Evolutionary conservation across 768 basidiomycete genomes (phyloP), one percentile per base, ranked within the genome.

Genomic region (Trametes maxima): DNA sequence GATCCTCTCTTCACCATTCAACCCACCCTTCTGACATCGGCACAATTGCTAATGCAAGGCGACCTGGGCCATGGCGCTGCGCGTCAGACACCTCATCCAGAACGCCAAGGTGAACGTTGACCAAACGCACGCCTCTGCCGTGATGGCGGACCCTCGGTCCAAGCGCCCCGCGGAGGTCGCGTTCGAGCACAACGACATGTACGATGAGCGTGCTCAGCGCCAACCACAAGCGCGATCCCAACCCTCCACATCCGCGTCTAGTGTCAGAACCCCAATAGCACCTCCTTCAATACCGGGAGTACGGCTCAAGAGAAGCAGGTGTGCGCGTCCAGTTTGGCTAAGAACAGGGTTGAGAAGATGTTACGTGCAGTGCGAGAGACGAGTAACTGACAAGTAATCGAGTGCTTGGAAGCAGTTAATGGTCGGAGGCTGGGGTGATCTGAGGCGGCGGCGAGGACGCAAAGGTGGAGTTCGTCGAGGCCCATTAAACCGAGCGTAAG

Each of bases 361-460:
- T 1, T 21, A 5, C 21, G 2, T 16, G 21, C 35, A 6, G 12
- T 24, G 24, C 11, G 33, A 37, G 50, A 58, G 36, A 40, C 28
- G n/a, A 2, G 11, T 64, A 16, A 68, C 84, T 39, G 68, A 92
- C 90, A 92, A 95, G 71, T 95, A 96, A 72, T 97, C 94, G 46
- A 98, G 75, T 0, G 94, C 94, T 71, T 98, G 94, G 78, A 97
- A 94, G 68, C 92, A 97, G 68, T 93, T 95, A 70, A 97, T 95
- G 11, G 84, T 82, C 0, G 94, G 93, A 43, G 79, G 79, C 67
- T 78, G 5, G 76, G 63, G 70, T 93, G 81, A n/a, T 90, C 90
- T 0, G 93, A 94, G 10, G 92, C 91, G 1, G 86, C 82, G 0
- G 92, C 80, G 43, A 97, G 79, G 3, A 96, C 95, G 17, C 93